Conservation (phyloP, 2,329 filamentous ascomycete genomes). For the Ophiostoma fasciatum region DNA sequence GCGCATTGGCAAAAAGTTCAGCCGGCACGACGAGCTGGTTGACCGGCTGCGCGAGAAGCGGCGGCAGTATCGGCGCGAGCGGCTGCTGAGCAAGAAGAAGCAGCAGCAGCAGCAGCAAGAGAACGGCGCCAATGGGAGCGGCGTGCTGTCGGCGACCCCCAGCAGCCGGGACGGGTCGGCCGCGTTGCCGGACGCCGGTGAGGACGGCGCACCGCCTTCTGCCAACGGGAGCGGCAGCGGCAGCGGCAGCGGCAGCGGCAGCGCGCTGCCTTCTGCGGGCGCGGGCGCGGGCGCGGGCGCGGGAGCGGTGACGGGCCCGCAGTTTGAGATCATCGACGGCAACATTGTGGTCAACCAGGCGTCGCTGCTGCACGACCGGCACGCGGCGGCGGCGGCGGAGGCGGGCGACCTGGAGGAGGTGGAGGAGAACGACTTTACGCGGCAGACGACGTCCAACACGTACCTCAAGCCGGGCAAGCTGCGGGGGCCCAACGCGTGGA, state of each 20-base stretch:
- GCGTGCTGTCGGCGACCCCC: constrained; percentile 10
- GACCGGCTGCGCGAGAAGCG: constrained; percentile 42
- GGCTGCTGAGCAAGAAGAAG: constrained; percentile 26
- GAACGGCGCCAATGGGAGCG: too few relatives aligned
- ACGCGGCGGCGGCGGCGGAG: constrained; percentile 42
- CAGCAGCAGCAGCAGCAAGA: too few relatives aligned
- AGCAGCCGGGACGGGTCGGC: constrained; percentile 4
- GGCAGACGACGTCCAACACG: constrained; percentile 51
- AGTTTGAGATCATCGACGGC: constrained; percentile 54
- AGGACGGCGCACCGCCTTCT: background rate
- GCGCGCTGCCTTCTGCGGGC: background rate
- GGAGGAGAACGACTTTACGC: constrained; percentile 68
- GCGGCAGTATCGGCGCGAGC: constrained; percentile 14
- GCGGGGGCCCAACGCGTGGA: constrained; percentile 53
- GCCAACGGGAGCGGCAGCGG: background rate
- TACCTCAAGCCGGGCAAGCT: constrained; percentile 48
- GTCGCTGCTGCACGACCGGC: constrained; percentile 53
- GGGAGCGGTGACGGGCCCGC: constrained; percentile 27
- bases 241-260: too few relatives aligned
- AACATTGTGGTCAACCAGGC: constrained; percentile 56
- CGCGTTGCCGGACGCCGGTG: constrained; percentile 1
- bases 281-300: constrained; percentile 1
- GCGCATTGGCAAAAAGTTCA: constrained; percentile 59
- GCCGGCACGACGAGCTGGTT: constrained; percentile 57
- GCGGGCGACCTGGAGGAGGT: constrained; percentile 43